A percentile compares a stretch with the other conserved stretches of the same genome.
These are phyloP conservation scores for Mortierella sp. DNA, from an alignment of 371 early-diverging fungal species.

Conservation along the genomic window DNA sequence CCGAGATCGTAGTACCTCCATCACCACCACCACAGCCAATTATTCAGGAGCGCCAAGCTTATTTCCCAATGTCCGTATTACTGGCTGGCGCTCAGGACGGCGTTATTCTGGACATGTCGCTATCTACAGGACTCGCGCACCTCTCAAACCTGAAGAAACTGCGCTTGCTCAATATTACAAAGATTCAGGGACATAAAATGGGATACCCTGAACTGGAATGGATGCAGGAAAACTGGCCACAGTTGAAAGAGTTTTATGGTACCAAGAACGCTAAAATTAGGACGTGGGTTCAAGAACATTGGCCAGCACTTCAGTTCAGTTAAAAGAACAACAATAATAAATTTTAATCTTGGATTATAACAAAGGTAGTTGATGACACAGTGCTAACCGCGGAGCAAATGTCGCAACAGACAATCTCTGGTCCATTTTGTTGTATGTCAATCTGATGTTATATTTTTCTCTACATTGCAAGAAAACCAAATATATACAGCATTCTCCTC, in stretches of 20 bases:
- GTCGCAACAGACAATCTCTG: not conserved
- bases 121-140: conserved; percentile 1
- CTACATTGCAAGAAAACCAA: no score
- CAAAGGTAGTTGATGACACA: no score
- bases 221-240: conserved; percentile 9
- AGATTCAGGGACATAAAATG: not conserved
- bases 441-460: not conserved
- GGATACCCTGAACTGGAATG: not conserved
- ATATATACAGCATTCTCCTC: not conserved
- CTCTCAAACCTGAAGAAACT: not conserved
- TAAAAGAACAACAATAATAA: no score
- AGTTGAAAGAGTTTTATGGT: not conserved
- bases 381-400: no score
- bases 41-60: not conserved
- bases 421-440: not conserved
- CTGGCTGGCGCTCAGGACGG: not conserved
- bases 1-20: not conserved
- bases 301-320: not conserved
- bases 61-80: not conserved
- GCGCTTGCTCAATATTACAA: conserved; percentile 1
- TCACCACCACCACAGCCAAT: not conserved
- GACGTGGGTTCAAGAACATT: not conserved
- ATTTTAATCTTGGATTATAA: not conserved
- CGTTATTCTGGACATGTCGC: conserved; percentile 6
- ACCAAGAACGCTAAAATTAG: not conserved